These are phyloP conservation scores for Bromus sterilis DNA, from an alignment of 176 grass and related monocot species.

Conservation along the genomic window DNA sequence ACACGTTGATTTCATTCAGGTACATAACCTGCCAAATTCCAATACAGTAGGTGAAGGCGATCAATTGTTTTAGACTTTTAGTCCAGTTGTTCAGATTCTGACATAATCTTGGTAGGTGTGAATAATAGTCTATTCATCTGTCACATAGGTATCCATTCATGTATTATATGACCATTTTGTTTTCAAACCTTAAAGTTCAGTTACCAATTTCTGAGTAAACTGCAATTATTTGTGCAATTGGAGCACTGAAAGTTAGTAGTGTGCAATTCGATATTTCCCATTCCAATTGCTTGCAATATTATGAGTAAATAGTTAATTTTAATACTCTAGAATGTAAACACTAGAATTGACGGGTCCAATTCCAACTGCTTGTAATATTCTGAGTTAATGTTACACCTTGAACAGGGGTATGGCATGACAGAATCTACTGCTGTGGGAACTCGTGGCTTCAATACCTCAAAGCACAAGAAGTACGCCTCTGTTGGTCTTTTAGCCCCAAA, in stretches of 20 bases:
- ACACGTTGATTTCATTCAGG: constrained; percentile 82
- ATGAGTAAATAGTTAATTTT: neutral
- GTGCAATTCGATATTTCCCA: neutral
- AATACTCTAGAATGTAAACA: neutral
- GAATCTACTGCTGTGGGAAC: constrained; percentile 85
- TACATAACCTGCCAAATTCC: neutral
- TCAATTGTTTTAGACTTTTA: neutral
- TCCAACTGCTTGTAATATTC: neutral
- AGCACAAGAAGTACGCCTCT: constrained; percentile 55
- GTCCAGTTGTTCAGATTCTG: neutral
- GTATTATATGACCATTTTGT: neutral
- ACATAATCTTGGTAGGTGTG: no score
- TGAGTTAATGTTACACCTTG: neutral
- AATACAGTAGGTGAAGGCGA: neutral
- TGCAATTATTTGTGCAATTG: neutral
- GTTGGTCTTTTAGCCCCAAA: constrained; percentile 92
- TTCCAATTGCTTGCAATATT: neutral
- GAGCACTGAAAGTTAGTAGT: neutral
- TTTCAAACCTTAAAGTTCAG: neutral
- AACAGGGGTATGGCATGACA: constrained; percentile 92
- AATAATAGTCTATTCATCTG: neutral
- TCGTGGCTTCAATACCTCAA: constrained; percentile 70
- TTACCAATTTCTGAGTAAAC: neutral
- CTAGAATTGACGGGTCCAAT: neutral
- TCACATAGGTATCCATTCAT: neutral